Evolutionary conservation across 495 filamentous ascomycete genomes (phyloP), one percentile per base, ranked within the genome.

Genomic region (Neurospora intermedia): DNA sequence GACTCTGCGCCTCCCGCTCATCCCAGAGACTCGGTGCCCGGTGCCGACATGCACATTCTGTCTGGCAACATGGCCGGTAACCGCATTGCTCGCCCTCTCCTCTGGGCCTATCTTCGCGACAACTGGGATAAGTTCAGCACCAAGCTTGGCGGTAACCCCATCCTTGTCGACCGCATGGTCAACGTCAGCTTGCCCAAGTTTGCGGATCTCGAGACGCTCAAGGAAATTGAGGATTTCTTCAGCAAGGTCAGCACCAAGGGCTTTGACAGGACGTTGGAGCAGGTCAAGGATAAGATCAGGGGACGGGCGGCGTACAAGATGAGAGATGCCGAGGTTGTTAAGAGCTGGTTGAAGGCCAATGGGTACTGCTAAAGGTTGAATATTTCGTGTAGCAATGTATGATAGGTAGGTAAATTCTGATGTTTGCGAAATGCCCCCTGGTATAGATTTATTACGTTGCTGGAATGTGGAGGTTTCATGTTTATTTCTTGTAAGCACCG

Each of bases 91-190:
- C 90, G 94, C 18, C 82, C 86, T 69, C 83, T 89, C 6, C 85
- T 96, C 46, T 99, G 96, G 96, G 84, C 91, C 54, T 97, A 92
- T 80, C 86, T 97, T 73, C 91, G 92, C 77, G 85, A 88, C 8
- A 88, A 97, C 82, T 99, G 94, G 92, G 83, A 84, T 11, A 81
- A 83, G 48, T 85, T 97, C 20, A 84, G 88, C 43, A 82, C 85
- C 69, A 90, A 89, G 76, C 85, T 98, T 69, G 89, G 75, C 43
- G 91, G 73, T 2, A 97, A 96, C 82, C 90, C 92, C 73, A 91
- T 97, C 40, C 89, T 97, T 35, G 84, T 97, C 70, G 94, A 98
- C 82, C 89, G 94, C 27, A 96, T 97, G 82, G 79, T 99, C 75
- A 89, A 91, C 74, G 85, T 90, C 75, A 89, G 88, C 27, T 84